Evolutionary conservation across 352 stramenopile species (phyloP), one percentile per base, ranked within the genome.

Genomic region (Phytopythium aichiense): DNA sequence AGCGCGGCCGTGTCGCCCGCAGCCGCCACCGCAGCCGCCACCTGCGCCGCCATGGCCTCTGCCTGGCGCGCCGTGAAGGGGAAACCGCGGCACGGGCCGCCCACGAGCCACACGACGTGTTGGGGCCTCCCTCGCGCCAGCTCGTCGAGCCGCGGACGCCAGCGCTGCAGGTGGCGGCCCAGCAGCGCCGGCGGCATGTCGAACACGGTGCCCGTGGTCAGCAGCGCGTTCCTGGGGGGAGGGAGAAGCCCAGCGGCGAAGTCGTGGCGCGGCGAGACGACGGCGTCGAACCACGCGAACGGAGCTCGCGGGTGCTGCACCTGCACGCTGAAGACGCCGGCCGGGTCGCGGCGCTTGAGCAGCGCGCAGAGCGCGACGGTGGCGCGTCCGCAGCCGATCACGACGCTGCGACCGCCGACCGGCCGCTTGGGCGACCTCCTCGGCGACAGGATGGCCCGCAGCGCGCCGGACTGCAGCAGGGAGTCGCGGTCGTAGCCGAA

Each of bases 271-370:
- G 84, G 84, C 16, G 64, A 71, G 11, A 93, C 59, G 2, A 93
- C 75, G 5, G 81, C 82, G 61, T 89, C 71, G 31, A 91, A 91
- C 49, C 77, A 78, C 12, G 55, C 22, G 31, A 93, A 49, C 1
- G 69, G 63, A 33, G 82, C 75, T 12, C 80, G 78, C 20, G 84
- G 84, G 50, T 93, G 84, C 61, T 93, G 80, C 61, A 93, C 88
- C 64, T 93, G 84, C 49, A 93, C 74, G 68, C 84, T 87, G 51
- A 84, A 87, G 16, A 78, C 63, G 15, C 12, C 30, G 12, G n/a
- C 5, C 2, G 65, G 57, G 15, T 55, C 35, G 33, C 60, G 33
- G 45, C 63, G 70, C 60, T 84, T 85, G 58, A 90, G 59, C 43
- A 76, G 65, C 11, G 77, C 81, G 62, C 81, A 85, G 15, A 93